phyloP scores from a whole-genome alignment of 1,284 basidiomycete genomes.

The Cryptococcus sp. region DNA sequence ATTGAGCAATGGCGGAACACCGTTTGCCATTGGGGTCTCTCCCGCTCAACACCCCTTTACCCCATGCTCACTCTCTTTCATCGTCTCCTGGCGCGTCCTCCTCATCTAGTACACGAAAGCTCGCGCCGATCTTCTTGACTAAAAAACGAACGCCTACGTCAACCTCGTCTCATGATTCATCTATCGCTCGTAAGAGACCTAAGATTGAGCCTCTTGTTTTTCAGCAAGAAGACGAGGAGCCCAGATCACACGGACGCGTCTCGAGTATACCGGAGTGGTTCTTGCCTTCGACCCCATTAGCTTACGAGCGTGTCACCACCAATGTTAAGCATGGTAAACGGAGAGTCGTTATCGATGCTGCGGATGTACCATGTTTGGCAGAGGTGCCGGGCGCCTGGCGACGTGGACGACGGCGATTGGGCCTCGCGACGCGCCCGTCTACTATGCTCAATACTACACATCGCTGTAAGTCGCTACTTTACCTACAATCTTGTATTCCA shows the following conservation, averaged over 20 bases:
- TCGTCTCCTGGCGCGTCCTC: background rate
- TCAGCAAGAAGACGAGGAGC: background rate
- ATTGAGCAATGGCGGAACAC: background rate
- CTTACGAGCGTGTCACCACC: conserved; percentile 15
- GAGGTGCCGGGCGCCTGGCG: conserved; percentile 7
- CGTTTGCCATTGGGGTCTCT: background rate
- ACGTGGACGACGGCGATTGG: conserved; percentile 14
- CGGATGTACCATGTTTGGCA: background rate
- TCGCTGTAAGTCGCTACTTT: background rate
- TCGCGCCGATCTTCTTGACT: conserved; percentile 28
- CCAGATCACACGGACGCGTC: conserved; percentile 2
- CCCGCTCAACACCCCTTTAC: conserved; percentile 1
- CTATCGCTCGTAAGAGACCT: background rate
- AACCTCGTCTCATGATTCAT: background rate
- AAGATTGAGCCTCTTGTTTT: conserved; percentile 1
- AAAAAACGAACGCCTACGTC: conserved; percentile 2
- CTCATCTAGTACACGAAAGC: conserved; percentile 10
- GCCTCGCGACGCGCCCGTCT: background rate
- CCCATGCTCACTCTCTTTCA: background rate
- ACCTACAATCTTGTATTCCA: background rate
- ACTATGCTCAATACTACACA: conserved; percentile 1
- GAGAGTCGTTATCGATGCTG: background rate
- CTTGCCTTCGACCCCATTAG: conserved; percentile 16
- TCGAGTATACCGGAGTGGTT: conserved; percentile 29
- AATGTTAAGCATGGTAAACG: conserved; percentile 2